Conservation (phyloP, 768 basidiomycete genomes). For the Mycena alexandri region DNA sequence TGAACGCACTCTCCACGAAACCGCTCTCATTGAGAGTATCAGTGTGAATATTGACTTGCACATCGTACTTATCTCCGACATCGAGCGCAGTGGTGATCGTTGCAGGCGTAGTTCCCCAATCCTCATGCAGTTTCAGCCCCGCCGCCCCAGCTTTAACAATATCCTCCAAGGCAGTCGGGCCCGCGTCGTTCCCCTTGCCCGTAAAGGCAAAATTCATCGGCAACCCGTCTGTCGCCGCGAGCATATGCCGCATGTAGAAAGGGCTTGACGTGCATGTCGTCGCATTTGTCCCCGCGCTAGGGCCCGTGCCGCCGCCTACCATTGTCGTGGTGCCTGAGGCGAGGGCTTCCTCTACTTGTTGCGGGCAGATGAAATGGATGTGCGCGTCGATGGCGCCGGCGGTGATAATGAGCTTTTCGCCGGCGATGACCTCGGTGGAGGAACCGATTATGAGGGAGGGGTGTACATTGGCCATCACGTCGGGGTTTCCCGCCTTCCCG, state of each 20-base stretch:
- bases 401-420: conserved; percentile 94
- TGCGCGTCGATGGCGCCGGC: conserved; percentile 95
- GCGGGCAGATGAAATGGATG: conserved; percentile 95
- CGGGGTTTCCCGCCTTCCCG: conserved; percentile 98
- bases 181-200: conserved; percentile 96
- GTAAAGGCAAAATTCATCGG: conserved; percentile 96
- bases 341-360: conserved; percentile 89
- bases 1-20: conserved; percentile 87
- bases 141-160: conserved; percentile 86
- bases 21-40: conserved; percentile 98
- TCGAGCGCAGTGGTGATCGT: conserved; percentile 82
- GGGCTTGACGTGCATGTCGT: conserved; percentile 95
- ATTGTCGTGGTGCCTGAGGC: conserved; percentile 91
- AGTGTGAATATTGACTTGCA: conserved; percentile 97
- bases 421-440: conserved; percentile 95
- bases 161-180: conserved; percentile 79
- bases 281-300: conserved; percentile 88
- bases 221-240: conserved; percentile 90
- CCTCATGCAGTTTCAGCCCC: conserved; percentile 96
- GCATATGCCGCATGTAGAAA: conserved; percentile 92
- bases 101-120: conserved; percentile 94
- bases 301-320: conserved; percentile 97
- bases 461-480: conserved; percentile 87
- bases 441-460: conserved; percentile 85
- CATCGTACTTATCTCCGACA: conserved; percentile 91